Base-by-base conservation (phyloP, 352 stramenopile species). In the Globisporangium uncinulatum region DNA sequence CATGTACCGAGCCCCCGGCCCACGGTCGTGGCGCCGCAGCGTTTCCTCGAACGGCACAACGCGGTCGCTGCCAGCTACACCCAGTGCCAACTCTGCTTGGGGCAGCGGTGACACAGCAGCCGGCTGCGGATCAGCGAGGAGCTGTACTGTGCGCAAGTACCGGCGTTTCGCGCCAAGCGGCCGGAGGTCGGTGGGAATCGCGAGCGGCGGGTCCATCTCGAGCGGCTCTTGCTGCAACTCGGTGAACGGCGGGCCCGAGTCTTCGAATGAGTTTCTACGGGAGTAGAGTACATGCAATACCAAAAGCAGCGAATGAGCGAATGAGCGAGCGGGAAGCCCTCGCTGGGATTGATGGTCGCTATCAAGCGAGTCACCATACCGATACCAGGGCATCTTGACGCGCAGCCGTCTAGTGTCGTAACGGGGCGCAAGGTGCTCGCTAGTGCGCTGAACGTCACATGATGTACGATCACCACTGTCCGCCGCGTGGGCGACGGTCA, bases 81-180 rank as follows among this genome's bases (percentile, higher is more conserved):
- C 34, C 34, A 39, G 9, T 14, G 42, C 52, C 21, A 43, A 8
- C 3, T 41, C 11, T 43, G 19, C 31, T n/a, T 14, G 7, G 2
- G 19, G 6, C 19, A 21, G 36, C 7, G 39, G 2, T 9, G 20
- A 21, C 15, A 41, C 24, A 36, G 56, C 14, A 43, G 32, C 44
- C 11, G 48, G 48, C 24, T 50, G 54, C n/a, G 48, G 58, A 15
- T 73, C 67, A 14, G 54, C 49, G n/a, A 82, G 67, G 42, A 90
- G 67, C 57, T 88, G 79, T 57, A 90, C 71, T 0, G 79, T 86
- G 42, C 79, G 73, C 8, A 90, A 48, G 49, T 90, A 88, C 4
- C 76, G 69, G 3, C 57, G 56, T 58, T 69, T 82, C 37, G 59
- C 47, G 20, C 71, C 57, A 6, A 87, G 62, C 7, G 79, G 79